Evolutionary conservation across 2,329 filamentous ascomycete genomes (phyloP).

Genomic region (Alternaria sp.): DNA sequence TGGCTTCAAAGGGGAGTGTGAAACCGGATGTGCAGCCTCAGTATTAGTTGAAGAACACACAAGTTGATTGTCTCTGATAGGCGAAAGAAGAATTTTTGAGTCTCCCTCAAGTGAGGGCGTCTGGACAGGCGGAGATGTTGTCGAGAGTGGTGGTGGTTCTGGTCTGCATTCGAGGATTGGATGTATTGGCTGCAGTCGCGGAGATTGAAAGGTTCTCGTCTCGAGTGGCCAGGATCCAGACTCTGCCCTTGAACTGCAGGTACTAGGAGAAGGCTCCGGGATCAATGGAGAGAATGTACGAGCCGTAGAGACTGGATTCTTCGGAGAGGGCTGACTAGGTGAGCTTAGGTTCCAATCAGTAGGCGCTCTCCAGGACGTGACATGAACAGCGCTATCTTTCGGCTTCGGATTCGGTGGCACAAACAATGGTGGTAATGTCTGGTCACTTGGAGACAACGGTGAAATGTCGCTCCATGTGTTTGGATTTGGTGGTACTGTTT

Average conservation of each 20-base stretch:
- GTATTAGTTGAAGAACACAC: not conserved
- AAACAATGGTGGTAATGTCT: conserved; percentile 4
- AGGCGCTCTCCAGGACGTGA: conserved; percentile 39
- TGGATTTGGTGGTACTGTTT: conserved; percentile 30
- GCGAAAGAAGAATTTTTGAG: not conserved
- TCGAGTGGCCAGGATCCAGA: conserved; percentile 17
- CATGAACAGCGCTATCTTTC: conserved; percentile 12
- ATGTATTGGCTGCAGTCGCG: conserved; percentile 30
- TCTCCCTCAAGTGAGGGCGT: not conserved
- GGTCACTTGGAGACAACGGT: conserved; percentile 18
- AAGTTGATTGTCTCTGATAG: not conserved
- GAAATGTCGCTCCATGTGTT: conserved; percentile 26
- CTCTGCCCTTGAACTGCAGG: conserved; percentile 22
- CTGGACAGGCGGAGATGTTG: conserved; percentile 23
- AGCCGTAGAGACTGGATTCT: conserved; percentile 8
- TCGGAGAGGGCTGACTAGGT: conserved; percentile 6
- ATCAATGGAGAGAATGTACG: conserved; percentile 39
- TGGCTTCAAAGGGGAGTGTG: not conserved
- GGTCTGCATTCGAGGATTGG: conserved; percentile 17
- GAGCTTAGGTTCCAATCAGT: conserved; percentile 31
- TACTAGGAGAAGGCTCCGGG: conserved; percentile 40
- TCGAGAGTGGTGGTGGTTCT: conserved; percentile 31
- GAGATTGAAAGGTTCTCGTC: conserved; percentile 13
- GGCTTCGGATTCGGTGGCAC: conserved; percentile 4
- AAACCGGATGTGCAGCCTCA: not conserved